phyloP scores from a whole-genome alignment of 768 basidiomycete genomes.

The Collybia mongolica region DNA sequence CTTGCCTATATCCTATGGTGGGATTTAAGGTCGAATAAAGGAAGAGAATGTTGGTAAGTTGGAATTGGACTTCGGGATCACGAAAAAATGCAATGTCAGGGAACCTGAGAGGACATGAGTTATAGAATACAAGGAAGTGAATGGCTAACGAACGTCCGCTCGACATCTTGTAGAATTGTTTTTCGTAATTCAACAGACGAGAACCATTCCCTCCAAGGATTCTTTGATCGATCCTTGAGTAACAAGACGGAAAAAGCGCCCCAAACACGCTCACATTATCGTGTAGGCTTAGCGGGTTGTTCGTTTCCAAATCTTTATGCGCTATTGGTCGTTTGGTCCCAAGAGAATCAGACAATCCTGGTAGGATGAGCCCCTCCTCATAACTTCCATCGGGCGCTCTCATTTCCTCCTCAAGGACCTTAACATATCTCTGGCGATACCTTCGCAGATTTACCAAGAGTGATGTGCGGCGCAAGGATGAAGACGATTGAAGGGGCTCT shows the following conservation, averaged over 20 bases:
- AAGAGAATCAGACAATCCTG: conserved; percentile 40
- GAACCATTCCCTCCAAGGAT: conserved; percentile 97
- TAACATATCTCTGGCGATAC: conserved; percentile 56
- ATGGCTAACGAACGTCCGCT: conserved; percentile 73
- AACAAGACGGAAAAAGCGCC: conserved; percentile 1
- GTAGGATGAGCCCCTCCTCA: conserved; percentile 61
- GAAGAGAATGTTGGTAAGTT: conserved; percentile 86
- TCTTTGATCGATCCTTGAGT: conserved; percentile 41
- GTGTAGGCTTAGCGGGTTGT: conserved; percentile 82
- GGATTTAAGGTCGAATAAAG: conserved; percentile 78
- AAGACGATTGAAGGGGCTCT: conserved; percentile 60
- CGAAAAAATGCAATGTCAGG: conserved; percentile 96
- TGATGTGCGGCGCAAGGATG: conserved; percentile 33
- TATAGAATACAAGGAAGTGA: conserved; percentile 4
- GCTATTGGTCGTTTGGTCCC: conserved; percentile 27
- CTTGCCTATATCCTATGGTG: conserved; percentile 89
- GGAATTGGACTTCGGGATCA: conserved; percentile 65
- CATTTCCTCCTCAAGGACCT: conserved; percentile 65
- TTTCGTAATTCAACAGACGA: conserved; percentile 83
- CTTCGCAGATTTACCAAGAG: conserved; percentile 42
- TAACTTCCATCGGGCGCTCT: conserved; percentile 86
- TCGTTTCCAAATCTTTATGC: conserved; percentile 55
- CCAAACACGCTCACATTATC: conserved; percentile 49
- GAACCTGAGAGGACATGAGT: conserved; percentile 52
- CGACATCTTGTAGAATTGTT: conserved; percentile 91